A percentile compares a stretch with the other conserved stretches of the same genome.
Evolutionary conservation across 2,329 filamentous ascomycete genomes (phyloP).

Genomic region (Sporothrix dimorphospora): DNA sequence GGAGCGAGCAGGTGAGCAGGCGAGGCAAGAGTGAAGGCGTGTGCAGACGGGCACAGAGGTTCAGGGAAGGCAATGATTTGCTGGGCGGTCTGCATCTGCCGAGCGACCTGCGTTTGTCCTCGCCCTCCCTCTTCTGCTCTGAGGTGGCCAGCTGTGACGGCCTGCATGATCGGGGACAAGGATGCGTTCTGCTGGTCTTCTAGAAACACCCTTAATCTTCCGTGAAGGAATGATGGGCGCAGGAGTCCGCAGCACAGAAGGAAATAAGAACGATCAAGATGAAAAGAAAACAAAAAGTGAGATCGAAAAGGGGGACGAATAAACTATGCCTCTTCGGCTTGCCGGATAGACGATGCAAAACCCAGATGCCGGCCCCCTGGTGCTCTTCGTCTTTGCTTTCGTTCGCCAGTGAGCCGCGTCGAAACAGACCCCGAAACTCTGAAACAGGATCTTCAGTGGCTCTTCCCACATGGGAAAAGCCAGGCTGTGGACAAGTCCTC

Average conservation of each 20-base stretch:
- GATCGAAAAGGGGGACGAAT: background rate
- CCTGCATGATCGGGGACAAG: slow-evolving; percentile 27
- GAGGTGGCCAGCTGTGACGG: background rate
- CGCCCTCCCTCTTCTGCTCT: background rate
- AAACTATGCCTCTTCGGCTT: background rate
- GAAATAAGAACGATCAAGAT: background rate
- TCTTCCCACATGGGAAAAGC: background rate
- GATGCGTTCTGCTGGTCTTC: slow-evolving; percentile 26
- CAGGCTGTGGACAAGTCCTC: background rate
- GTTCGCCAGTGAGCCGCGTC: background rate
- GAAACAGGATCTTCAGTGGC: slow-evolving; percentile 24
- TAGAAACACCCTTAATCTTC: slow-evolving; percentile 27
- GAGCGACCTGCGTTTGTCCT: background rate
- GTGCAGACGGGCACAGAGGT: background rate
- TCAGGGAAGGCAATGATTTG: slow-evolving; percentile 3
- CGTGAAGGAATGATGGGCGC: background rate
- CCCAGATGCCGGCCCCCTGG: slow-evolving; percentile 4
- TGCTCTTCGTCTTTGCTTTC: background rate
- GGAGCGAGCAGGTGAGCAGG: background rate
- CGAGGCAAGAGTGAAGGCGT: background rate
- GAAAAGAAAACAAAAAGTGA: background rate
- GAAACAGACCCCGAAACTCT: slow-evolving; percentile 16
- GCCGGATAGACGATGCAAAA: background rate
- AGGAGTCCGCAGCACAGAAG: background rate
- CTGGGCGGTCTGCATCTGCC: slow-evolving; percentile 5